Conservation (phyloP, 495 filamentous ascomycete species). For the Penicillium tannophilum region DNA sequence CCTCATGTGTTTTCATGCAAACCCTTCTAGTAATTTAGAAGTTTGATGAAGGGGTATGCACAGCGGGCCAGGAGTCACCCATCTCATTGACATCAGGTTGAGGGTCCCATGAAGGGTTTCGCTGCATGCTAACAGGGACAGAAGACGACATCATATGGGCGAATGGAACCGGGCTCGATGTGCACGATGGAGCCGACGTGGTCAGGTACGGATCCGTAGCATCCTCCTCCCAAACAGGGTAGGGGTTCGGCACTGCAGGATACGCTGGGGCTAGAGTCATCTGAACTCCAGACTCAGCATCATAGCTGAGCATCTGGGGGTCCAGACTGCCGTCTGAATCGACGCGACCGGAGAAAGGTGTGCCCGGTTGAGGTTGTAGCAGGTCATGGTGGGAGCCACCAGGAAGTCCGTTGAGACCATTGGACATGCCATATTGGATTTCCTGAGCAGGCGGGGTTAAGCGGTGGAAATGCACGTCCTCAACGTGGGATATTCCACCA, state of each 20-base stretch:
- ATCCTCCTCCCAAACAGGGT: constrained; percentile 12
- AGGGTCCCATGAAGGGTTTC: constrained; percentile 15
- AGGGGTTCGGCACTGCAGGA: constrained; percentile 7
- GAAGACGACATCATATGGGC: not conserved
- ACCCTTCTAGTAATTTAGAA: not conserved
- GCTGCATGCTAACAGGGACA: constrained; percentile 16
- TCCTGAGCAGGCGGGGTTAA: constrained; percentile 30
- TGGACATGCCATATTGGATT: constrained; percentile 35
- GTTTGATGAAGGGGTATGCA: not conserved
- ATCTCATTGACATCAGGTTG: constrained; percentile 4
- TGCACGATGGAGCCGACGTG: constrained; percentile 2
- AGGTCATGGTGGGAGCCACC: constrained; percentile 57
- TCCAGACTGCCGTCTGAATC: constrained; percentile 41
- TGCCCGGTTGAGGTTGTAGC: constrained; percentile 39
- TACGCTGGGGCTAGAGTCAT: not conserved
- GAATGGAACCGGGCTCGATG: constrained; percentile 16
- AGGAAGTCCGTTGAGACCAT: constrained; percentile 51
- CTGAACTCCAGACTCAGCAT: constrained; percentile 20
- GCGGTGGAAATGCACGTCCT: constrained; percentile 32
- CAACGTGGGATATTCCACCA: constrained; percentile 24
- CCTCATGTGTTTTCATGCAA: not conserved
- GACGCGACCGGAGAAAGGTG: constrained; percentile 21
- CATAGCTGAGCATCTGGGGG: constrained; percentile 43
- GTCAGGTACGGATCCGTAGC: constrained; percentile 1
- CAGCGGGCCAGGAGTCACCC: constrained; percentile 14